A percentile compares a stretch with the other conserved stretches of the same genome.
Evolutionary conservation across 805 yeast species (phyloP).

Genomic region (Dipodascopsis uninucleata): DNA sequence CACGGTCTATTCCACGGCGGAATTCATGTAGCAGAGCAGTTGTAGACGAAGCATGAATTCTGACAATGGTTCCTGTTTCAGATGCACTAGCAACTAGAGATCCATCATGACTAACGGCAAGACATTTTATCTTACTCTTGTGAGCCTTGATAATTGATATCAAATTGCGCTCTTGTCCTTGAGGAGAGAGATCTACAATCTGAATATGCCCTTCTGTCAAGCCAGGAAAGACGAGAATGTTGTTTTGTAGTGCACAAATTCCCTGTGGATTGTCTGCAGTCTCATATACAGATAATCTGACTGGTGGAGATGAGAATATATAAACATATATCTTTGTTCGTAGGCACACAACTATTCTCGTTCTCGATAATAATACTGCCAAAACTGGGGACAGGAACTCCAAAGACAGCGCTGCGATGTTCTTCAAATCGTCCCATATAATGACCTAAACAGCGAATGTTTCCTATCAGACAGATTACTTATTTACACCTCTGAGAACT

Average conservation of each 20-base stretch:
- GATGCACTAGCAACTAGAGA: constrained; percentile 75
- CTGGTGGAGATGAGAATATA: constrained; percentile 79
- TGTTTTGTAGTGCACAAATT: constrained; percentile 52
- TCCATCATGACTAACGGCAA: constrained; percentile 62
- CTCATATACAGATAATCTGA: constrained; percentile 58
- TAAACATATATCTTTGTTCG: constrained; percentile 66
- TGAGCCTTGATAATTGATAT: constrained; percentile 77
- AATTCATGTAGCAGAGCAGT: constrained; percentile 77
- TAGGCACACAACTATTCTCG: constrained; percentile 69
- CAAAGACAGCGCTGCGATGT: constrained; percentile 64
- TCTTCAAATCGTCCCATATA: constrained; percentile 88
- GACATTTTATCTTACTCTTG: constrained; percentile 57
- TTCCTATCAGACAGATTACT: not conserved
- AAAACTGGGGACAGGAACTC: constrained; percentile 75
- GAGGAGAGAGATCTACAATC: constrained; percentile 66
- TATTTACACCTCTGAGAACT: not conserved
- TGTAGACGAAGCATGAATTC: constrained; percentile 65
- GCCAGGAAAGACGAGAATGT: constrained; percentile 74
- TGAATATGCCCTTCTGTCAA: constrained; percentile 73
- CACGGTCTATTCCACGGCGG: constrained; percentile 85
- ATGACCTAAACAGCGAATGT: constrained; percentile 53
- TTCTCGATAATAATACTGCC: constrained; percentile 69
- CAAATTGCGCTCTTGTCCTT: constrained; percentile 58
- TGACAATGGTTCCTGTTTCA: constrained; percentile 73
- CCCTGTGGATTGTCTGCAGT: constrained; percentile 63